phyloP scores from a whole-genome alignment of 2,329 filamentous ascomycete genomes.

The Exophiala sp. region DNA sequence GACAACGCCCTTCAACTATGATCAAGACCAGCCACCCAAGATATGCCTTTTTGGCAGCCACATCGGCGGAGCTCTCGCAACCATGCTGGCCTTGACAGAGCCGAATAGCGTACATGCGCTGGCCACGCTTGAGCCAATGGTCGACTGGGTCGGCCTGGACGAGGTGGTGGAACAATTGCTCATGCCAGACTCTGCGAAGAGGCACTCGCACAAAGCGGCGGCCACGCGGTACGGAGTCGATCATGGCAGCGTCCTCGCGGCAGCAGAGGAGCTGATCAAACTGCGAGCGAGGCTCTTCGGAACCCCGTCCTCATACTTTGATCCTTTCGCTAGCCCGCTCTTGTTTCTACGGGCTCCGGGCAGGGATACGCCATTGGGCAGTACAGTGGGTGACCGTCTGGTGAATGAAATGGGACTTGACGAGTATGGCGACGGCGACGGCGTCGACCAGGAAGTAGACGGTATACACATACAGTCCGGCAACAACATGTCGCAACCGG shows the following conservation, averaged over 20 bases:
- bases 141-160: constrained; percentile 35
- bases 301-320: constrained; percentile 36
- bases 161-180: constrained; percentile 27
- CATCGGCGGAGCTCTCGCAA: constrained; percentile 38
- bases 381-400: constrained; percentile 9
- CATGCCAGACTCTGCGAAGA: constrained; percentile 11
- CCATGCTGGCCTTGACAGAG: constrained; percentile 40
- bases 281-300: constrained; percentile 36
- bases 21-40: constrained; percentile 10
- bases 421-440: constrained; percentile 4
- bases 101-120: constrained; percentile 35
- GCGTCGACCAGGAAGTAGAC: background rate
- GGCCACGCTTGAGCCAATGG: constrained; percentile 31
- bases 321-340: constrained; percentile 41
- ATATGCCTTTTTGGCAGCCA: constrained; percentile 34
- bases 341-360: constrained; percentile 41
- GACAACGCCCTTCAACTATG: constrained; percentile 13
- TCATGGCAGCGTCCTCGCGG: constrained; percentile 8
- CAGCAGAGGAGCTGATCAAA: constrained; percentile 29
- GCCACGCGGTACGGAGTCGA: constrained; percentile 19
- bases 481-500: background rate
- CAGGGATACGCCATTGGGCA: constrained; percentile 32
- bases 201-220: constrained; percentile 18
- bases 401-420: constrained; percentile 15
- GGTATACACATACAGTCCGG: background rate